These are phyloP conservation scores for Aspergillus tubingensis DNA, from an alignment of 2,329 filamentous ascomycete genomes.

Conservation along the genomic window DNA sequence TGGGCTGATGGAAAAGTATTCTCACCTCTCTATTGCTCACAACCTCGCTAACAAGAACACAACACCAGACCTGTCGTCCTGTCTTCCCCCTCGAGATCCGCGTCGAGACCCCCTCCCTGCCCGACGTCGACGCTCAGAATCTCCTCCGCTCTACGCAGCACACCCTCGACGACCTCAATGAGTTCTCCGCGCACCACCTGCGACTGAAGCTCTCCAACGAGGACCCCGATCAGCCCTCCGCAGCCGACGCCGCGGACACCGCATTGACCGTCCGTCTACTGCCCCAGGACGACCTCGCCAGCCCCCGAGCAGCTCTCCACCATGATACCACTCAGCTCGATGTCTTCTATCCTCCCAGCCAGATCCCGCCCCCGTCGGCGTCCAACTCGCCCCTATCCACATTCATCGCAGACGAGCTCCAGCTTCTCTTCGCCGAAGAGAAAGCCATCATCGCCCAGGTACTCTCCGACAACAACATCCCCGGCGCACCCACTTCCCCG, in stretches of 20 bases:
- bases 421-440: conserved; percentile 80
- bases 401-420: conserved; percentile 76
- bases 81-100: conserved; percentile 84
- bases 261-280: conserved; percentile 72
- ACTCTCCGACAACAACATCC: conserved; percentile 55
- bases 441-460: conserved; percentile 80
- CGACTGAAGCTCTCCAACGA: conserved; percentile 64
- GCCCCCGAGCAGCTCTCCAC: conserved; percentile 64
- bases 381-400: conserved; percentile 73
- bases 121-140: conserved; percentile 67
- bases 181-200: conserved; percentile 81
- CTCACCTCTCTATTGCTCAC: neutral
- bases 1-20: conserved; percentile 87
- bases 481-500: conserved; percentile 35
- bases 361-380: conserved; percentile 66
- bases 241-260: conserved; percentile 43
- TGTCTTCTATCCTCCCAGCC: conserved; percentile 72
- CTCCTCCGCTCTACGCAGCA: conserved; percentile 81
- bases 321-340: conserved; percentile 71
- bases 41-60: neutral
- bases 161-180: conserved; percentile 81
- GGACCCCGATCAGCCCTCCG: neutral
- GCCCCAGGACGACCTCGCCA: conserved; percentile 51
- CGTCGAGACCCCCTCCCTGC: conserved; percentile 68
- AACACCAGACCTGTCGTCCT: conserved; percentile 73